Evolutionary conservation across 2,329 filamentous ascomycete species (phyloP), one percentile per base, ranked within the genome.

Genomic region (Parafenestella ontariensis): DNA sequence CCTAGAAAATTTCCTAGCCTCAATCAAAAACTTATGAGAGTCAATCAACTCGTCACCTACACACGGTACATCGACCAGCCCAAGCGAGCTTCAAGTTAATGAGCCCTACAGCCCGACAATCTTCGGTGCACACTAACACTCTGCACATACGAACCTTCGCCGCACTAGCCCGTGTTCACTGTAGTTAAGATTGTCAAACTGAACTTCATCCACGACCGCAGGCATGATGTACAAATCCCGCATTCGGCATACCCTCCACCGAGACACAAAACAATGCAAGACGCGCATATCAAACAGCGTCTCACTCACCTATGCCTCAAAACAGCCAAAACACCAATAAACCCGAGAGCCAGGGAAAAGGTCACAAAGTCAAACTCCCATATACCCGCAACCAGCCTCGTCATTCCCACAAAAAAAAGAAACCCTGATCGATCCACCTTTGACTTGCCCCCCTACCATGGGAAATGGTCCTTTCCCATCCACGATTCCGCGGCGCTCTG

Each of bases 21-120:
- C 7, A 23, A 28, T 6, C 10, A 13, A 10, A 8, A n/a, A 5
- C 15, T 34, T 34, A 5, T n/a, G 3, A 5, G 5, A 34, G 6
- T 13, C 18, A 17, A 48, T n/a, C 8, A 5, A 34, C 5, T 23
- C 8, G n/a, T 28, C 33, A 20, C 17, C n/a, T 24, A 24, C 18
- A 37, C 15, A n/a, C 39, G 26, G 39, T 13, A 29, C 29, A 42
- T 8, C 15, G 28, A 34, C n/a, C 5, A 46, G 28, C 21, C n/a
- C 20, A 21, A 33, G 41, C 33, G 39, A 40, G 20, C 11, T 29
- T 28, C 42, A 44, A 23, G 23, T 46, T 24, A 24, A 28, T 18
- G 3, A 31, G 40, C 40, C 6, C 17, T 18, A 17, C 42, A 31
- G 45, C 46, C 54, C 50, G 54, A 50, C 8, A 11, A 57, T 57